Conservation (phyloP, 228 moss, liverwort and hornwort species). For the Sphagnum magellanicum region DNA sequence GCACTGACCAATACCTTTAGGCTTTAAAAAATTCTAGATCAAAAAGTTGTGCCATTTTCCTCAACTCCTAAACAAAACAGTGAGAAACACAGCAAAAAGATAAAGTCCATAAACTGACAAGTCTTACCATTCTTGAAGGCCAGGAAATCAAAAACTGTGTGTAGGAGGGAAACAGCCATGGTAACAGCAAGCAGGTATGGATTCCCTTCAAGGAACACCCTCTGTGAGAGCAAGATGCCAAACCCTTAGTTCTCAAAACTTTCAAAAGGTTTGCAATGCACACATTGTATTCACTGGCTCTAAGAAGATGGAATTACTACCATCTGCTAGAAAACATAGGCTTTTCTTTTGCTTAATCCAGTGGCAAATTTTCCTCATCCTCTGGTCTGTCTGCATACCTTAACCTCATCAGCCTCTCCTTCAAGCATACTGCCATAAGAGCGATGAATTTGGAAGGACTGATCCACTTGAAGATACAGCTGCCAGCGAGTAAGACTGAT, state of each 20-base stretch:
- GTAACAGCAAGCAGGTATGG: constrained; percentile 78
- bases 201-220: constrained; percentile 91
- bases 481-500: constrained; percentile 92
- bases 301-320: too few species aligned
- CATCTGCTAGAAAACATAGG: too few species aligned
- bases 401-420: constrained; percentile 84
- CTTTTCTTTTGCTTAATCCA: too few species aligned
- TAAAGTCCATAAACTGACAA: not conserved
- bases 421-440: constrained; percentile 98
- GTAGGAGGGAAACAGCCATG: constrained; percentile 82
- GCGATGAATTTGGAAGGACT: constrained; percentile 83
- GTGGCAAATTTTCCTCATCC: not conserved
- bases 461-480: constrained; percentile 79
- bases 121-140: constrained; percentile 85
- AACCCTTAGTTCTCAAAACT: too few species aligned
- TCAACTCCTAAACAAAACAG: too few species aligned
- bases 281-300: too few species aligned
- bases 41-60: too few species aligned
- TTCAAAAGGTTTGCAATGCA: too few species aligned
- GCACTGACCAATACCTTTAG: too few species aligned
- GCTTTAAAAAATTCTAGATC: too few species aligned
- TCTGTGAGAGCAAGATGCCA: constrained; percentile 31
- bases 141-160: constrained; percentile 85
- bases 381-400: constrained; percentile 32
- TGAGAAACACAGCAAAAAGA: too few species aligned